These are phyloP conservation scores for Arxiozyma heterogenica DNA, from an alignment of 1,139 yeast genomes.

Conservation along the genomic window DNA sequence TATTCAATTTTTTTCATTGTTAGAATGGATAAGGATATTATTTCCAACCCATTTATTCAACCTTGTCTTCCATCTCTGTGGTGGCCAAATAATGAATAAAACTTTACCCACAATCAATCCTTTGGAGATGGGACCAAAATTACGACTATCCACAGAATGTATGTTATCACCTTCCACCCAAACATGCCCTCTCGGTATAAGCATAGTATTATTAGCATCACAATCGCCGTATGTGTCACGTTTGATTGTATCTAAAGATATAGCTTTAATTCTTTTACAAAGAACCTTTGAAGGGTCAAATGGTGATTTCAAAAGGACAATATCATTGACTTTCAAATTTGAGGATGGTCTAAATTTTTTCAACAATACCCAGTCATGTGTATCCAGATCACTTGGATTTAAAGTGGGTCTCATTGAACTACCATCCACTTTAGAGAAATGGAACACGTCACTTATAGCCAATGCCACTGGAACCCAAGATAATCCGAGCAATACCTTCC, in stretches of 20 bases:
- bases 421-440: constrained; percentile 73
- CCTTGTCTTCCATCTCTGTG: constrained; percentile 40
- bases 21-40: constrained; percentile 10
- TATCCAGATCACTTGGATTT: constrained; percentile 51
- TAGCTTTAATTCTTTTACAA: constrained; percentile 69
- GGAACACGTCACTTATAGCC: constrained; percentile 58
- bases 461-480: constrained; percentile 77
- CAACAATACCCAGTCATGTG: constrained; percentile 56
- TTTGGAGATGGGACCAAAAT: constrained; percentile 75
- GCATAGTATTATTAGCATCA: background rate
- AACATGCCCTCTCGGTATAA: constrained; percentile 65
- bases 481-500: constrained; percentile 24
- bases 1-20: background rate
- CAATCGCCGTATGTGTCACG: background rate
- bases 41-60: constrained; percentile 21
- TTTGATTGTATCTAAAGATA: constrained; percentile 16
- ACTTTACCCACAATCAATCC: constrained; percentile 75
- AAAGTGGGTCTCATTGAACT: constrained; percentile 84
- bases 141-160: constrained; percentile 80
- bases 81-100: constrained; percentile 58
- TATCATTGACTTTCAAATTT: constrained; percentile 53
- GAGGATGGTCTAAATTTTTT: constrained; percentile 53
- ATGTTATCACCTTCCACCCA: constrained; percentile 94
- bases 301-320: constrained; percentile 72
- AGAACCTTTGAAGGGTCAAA: constrained; percentile 60